Conservation (phyloP, 306 rosid species). For the Gleditsia sinensis region DNA sequence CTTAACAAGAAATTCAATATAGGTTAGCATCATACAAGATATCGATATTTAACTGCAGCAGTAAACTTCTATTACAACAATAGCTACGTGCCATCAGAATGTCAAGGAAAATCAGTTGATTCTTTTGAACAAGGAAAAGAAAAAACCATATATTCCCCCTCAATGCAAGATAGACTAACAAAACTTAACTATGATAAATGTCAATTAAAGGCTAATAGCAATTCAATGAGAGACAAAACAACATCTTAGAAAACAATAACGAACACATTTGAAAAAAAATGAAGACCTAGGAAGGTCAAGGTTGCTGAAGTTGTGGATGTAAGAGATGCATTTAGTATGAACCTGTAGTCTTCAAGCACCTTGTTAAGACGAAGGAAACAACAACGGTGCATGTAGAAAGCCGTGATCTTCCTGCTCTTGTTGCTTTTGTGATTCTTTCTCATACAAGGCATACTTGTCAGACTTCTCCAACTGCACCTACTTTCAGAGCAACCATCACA, state of each 20-base stretch:
- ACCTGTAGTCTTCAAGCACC: conserved; percentile 50
- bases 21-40: background rate
- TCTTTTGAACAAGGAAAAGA: background rate
- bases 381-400: conserved; percentile 36
- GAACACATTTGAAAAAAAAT: background rate
- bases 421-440: conserved; percentile 55
- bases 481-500: conserved; percentile 34
- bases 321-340: conserved; percentile 34
- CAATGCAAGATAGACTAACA: background rate
- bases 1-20: background rate
- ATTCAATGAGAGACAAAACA: background rate
- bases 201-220: background rate
- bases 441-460: conserved; percentile 60
- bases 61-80: background rate
- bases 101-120: background rate
- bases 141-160: background rate
- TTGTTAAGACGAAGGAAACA: conserved; percentile 47
- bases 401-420: conserved; percentile 46
- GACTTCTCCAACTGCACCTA: conserved; percentile 81
- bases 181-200: background rate
- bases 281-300: conserved; percentile 26
- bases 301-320: conserved; percentile 34
- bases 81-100: conserved; percentile 8
- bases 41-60: background rate
- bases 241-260: background rate